Evolutionary conservation across 202 grass and related monocot species (phyloP), one percentile per base, ranked within the genome.

Genomic region (Brachypodium distachyon): DNA sequence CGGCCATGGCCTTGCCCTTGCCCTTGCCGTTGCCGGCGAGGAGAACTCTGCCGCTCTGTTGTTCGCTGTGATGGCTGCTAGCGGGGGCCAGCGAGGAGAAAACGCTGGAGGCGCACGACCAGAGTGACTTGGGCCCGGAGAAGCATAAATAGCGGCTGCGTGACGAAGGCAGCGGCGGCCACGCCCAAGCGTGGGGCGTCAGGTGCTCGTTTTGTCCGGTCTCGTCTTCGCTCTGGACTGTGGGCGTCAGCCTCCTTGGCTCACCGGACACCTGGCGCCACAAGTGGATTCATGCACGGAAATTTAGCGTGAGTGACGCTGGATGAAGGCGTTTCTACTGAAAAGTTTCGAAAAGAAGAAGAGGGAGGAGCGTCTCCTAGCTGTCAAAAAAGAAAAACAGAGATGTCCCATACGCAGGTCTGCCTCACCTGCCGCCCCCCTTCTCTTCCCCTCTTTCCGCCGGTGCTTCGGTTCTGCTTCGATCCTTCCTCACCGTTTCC

Each of bases 1-100:
- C 87, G 88, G 39, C 85, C 90, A 96, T 96, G 70, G 26, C 38
- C 33, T 71, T 65, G 38, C 38, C 37, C 13, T 36, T 6, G 33
- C n/a, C n/a, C n/a, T 36, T 36, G 33, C 33, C 33, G 33, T 36
- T n/a, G n/a, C 16, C 53, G 61, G 38, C 61, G 60, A 28, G 0
- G 37, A 1, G 22, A 26, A 27, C 7, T 7, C 25, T 16, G 13
- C 58, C 13, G 50, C 64, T 16, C 49, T 69, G 19, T 25, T n/a
- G n/a, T 61, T 21, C 63, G 4, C 36, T 42, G 14, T 28, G 73
- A 58, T 58, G 28, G 56, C 27, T 55, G 21, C 47, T 47, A n/a
- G n/a, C n/a, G 22, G 17, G 77, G 77, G 76, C 37, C 84, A 76
- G 40, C 3, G 73, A 60, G 41, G 38, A 26, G 44, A 16, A 68